A percentile compares a stretch with the other conserved stretches of the same genome.
Evolutionary conservation across 371 early-diverging fungal species (phyloP).

Genomic region (Quaeritorhiza haematococci): DNA sequence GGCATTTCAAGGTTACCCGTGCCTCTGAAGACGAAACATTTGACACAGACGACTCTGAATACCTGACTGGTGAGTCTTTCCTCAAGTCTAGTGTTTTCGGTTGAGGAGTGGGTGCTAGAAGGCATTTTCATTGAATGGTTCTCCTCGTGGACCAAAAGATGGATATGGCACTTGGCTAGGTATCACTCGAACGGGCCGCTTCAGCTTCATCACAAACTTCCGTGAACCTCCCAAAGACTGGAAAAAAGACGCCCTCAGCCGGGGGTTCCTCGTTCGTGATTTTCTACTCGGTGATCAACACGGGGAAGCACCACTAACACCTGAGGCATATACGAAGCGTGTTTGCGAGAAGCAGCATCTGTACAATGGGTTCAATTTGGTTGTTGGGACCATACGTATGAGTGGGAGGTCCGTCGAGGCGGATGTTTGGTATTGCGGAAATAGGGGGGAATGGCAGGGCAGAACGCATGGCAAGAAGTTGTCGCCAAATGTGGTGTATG

Average conservation of each 20-base stretch:
- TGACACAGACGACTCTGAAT: no score
- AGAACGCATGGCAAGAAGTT: slow-evolving; percentile 1
- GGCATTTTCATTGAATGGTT: neutral
- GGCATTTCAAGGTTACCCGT: neutral
- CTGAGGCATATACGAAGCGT: neutral
- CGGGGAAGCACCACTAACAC: neutral
- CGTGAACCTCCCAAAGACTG: slow-evolving; percentile 18
- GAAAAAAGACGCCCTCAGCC: slow-evolving; percentile 11
- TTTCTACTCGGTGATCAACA: slow-evolving; percentile 10
- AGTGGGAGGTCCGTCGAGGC: neutral
- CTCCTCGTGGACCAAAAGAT: neutral
- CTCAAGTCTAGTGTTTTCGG: no score
- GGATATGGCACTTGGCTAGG: slow-evolving; percentile 33
- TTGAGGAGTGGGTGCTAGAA: neutral
- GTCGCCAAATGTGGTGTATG: slow-evolving; percentile 18
- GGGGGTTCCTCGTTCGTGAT: slow-evolving; percentile 28
- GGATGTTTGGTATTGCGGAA: slow-evolving; percentile 23
- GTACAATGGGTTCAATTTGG: slow-evolving; percentile 40
- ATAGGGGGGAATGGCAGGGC: slow-evolving; percentile 4
- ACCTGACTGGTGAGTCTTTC: no score
- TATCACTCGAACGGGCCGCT: slow-evolving; percentile 20
- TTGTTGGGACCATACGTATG: slow-evolving; percentile 21
- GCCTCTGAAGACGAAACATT: no score
- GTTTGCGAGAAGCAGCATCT: neutral
- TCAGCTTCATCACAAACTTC: slow-evolving; percentile 34